Conservation (phyloP, 2,329 filamentous ascomycete genomes). For the Coccinonectria pachysandricola region DNA sequence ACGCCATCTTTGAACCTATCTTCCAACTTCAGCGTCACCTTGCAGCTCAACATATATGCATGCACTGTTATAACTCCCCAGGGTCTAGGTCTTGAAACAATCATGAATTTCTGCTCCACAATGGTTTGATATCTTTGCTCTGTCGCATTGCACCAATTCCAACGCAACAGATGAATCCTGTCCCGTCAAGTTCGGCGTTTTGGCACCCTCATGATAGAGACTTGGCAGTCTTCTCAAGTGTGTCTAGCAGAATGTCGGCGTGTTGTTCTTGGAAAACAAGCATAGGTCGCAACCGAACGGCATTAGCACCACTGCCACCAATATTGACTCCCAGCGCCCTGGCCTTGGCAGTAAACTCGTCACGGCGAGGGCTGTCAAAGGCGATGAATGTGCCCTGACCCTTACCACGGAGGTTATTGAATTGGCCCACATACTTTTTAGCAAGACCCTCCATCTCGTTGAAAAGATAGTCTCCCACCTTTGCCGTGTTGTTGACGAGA, state of each 20-base stretch:
- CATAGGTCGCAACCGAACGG: conserved; percentile 80
- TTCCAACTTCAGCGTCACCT: too few species aligned
- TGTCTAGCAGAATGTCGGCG: conserved; percentile 73
- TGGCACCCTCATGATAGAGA: too few species aligned
- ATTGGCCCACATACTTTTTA: conserved; percentile 61
- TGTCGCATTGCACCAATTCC: neutral
- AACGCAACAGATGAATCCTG: too few species aligned
- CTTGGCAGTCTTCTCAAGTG: conserved; percentile 63
- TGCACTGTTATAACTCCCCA: too few species aligned
- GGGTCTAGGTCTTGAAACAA: too few species aligned
- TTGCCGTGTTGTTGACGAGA: conserved; percentile 70
- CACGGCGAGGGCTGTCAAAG: conserved; percentile 73
- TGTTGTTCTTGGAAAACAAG: conserved; percentile 87
- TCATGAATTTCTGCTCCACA: too few species aligned
- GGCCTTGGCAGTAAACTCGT: conserved; percentile 67
- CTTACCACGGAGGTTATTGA: conserved; percentile 78
- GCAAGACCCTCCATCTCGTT: conserved; percentile 57
- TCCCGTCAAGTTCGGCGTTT: too few species aligned
- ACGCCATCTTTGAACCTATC: too few species aligned
- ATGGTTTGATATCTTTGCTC: too few species aligned
- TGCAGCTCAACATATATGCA: too few species aligned
- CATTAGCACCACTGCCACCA: conserved; percentile 65
- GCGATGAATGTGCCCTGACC: conserved; percentile 87
- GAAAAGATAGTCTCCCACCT: conserved; percentile 71
- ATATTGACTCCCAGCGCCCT: conserved; percentile 81